A percentile compares a stretch with the other conserved stretches of the same genome.
Conservation (phyloP, 192 early-diverging fungal genomes). For the Linnemannia zychae region DNA sequence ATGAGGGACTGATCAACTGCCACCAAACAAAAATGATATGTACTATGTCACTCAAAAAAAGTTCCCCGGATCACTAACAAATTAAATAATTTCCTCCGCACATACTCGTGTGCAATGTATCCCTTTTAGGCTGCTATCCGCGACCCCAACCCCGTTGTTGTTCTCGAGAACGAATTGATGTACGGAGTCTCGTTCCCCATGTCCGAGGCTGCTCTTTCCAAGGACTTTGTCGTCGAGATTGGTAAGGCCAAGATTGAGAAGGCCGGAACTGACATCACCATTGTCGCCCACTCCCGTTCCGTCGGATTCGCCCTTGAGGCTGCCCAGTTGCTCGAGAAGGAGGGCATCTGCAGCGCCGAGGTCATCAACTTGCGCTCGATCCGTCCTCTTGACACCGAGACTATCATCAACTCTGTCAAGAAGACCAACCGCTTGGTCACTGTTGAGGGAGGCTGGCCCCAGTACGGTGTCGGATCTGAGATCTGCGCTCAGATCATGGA, state of each 20-base stretch:
- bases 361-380: conserved; percentile 98
- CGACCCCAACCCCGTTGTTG: conserved; percentile 96
- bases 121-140: conserved; percentile 92
- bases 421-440: conserved; percentile 97
- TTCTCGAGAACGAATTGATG: conserved; percentile 97
- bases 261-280: conserved; percentile 86
- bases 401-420: conserved; percentile 92
- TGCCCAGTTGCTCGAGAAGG: conserved; percentile 84
- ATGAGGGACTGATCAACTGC: neutral
- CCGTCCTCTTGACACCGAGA: conserved; percentile 90
- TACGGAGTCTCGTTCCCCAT: conserved; percentile 92
- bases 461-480: conserved; percentile 93
- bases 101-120: too few relatives aligned
- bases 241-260: conserved; percentile 88
- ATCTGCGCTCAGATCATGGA: conserved; percentile 96
- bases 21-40: neutral
- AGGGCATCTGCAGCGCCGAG: conserved; percentile 79
- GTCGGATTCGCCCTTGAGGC: conserved; percentile 89
- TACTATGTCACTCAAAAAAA: neutral
- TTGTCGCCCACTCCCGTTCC: conserved; percentile 92
- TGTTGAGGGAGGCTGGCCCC: conserved; percentile 94
- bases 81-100: too few relatives aligned
- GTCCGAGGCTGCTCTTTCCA: conserved; percentile 70
- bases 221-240: conserved; percentile 88
- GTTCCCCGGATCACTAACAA: too few relatives aligned